Conservation (phyloP, 2,329 filamentous ascomycete species). For the Colletotrichum graminicola region DNA sequence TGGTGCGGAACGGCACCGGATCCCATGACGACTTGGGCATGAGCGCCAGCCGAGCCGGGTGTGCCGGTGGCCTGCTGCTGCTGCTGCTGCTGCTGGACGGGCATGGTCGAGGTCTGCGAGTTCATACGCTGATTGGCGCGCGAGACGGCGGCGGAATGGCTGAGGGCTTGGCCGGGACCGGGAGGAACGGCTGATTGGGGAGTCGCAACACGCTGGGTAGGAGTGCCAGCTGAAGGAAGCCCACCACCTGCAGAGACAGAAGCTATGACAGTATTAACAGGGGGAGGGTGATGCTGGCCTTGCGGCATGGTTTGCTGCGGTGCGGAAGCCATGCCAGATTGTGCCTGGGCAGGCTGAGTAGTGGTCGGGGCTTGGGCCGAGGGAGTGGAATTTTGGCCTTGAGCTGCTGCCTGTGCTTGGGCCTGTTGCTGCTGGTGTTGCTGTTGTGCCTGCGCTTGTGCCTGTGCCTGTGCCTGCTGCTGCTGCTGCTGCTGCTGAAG, state of each 20-base stretch:
- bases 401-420: slow-evolving; percentile 44
- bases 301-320: slow-evolving; percentile 43
- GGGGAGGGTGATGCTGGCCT: slow-evolving; percentile 54
- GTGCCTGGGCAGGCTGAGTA: slow-evolving; percentile 28
- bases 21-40: slow-evolving; percentile 51
- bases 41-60: slow-evolving; percentile 47
- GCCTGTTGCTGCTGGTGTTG: slow-evolving; percentile 47
- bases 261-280: slow-evolving; percentile 63
- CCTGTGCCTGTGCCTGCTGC: slow-evolving; percentile 48
- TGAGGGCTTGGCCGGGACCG: slow-evolving; percentile 57
- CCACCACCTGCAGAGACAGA: slow-evolving; percentile 50
- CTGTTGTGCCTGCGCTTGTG: slow-evolving; percentile 38
- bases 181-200: slow-evolving; percentile 60
- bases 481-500: slow-evolving; percentile 39
- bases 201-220: slow-evolving; percentile 65
- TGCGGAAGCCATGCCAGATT: slow-evolving; percentile 23
- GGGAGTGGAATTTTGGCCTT: slow-evolving; percentile 37
- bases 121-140: slow-evolving; percentile 59
- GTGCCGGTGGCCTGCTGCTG: slow-evolving; percentile 45
- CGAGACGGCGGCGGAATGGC: slow-evolving; percentile 63
- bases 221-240: slow-evolving; percentile 59
- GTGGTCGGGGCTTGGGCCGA: slow-evolving; percentile 28
- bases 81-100: slow-evolving; percentile 45
- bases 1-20: slow-evolving; percentile 52
- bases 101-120: slow-evolving; percentile 46